A percentile compares a stretch with the other conserved stretches of the same genome.
Evolutionary conservation across 2,329 filamentous ascomycete species (phyloP).

Genomic region (Meredithiella fracta): DNA sequence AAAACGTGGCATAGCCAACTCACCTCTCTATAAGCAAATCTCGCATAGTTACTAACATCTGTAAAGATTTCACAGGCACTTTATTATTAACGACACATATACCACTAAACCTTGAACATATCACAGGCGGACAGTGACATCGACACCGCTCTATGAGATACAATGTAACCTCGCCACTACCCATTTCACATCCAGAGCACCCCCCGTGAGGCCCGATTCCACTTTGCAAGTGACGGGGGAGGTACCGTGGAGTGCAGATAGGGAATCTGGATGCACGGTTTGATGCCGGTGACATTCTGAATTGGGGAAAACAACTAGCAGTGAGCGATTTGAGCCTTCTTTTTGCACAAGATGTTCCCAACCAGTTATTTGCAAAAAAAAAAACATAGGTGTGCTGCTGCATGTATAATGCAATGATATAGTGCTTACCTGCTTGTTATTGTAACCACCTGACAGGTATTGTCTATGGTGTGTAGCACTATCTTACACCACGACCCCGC

Average conservation of each 20-base stretch:
- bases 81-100: background rate
- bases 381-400: background rate
- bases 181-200: background rate
- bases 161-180: background rate
- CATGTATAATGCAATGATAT: background rate
- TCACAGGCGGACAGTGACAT: background rate
- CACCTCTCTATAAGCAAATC: too few relatives aligned
- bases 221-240: background rate
- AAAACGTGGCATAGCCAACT: background rate
- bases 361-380: background rate
- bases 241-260: background rate
- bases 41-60: background rate
- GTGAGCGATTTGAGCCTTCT: too few relatives aligned
- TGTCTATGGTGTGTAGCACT: too few relatives aligned
- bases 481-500: too few relatives aligned
- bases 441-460: background rate
- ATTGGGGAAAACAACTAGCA: background rate
- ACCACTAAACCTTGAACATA: background rate
- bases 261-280: background rate
- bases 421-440: background rate
- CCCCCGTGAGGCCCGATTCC: background rate
- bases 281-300: background rate
- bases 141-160: background rate
- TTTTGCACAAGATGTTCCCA: too few relatives aligned
- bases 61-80: background rate